phyloP scores from a whole-genome alignment of 148 eudicot species.

The Rhododendron henanense region DNA sequence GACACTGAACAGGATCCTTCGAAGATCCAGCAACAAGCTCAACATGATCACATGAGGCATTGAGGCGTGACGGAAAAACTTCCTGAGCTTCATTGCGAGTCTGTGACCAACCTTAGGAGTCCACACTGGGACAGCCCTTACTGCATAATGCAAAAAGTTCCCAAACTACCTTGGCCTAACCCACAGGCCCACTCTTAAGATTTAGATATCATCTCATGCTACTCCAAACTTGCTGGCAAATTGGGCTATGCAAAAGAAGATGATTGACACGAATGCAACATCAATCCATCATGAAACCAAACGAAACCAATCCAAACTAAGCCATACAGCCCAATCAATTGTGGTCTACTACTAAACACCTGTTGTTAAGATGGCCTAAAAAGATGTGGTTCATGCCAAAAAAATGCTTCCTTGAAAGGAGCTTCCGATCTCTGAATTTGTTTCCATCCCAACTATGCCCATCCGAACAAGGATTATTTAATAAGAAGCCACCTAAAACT shows the following conservation, averaged over 20 bases:
- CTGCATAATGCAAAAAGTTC: background rate
- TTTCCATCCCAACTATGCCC: background rate
- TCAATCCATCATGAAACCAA: background rate
- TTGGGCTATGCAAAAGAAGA: background rate
- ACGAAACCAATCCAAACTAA: background rate
- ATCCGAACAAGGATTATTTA: background rate
- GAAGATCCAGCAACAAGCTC: background rate
- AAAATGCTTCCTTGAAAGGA: background rate
- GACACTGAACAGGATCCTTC: background rate
- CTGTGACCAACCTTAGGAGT: background rate
- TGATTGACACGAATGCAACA: background rate
- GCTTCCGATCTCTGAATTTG: background rate
- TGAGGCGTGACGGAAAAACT: background rate
- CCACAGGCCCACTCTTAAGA: background rate
- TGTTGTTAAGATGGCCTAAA: background rate
- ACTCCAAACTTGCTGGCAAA: background rate
- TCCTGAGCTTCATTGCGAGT: no score
- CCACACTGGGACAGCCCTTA: background rate
- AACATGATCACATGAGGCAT: background rate
- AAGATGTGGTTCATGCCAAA: background rate
- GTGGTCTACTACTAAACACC: no score
- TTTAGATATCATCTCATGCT: background rate
- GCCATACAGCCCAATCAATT: background rate
- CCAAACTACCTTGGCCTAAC: background rate
- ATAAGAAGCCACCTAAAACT: background rate